phyloP scores from a whole-genome alignment of 2,329 filamentous ascomycete genomes.

The Penicillium sp. region DNA sequence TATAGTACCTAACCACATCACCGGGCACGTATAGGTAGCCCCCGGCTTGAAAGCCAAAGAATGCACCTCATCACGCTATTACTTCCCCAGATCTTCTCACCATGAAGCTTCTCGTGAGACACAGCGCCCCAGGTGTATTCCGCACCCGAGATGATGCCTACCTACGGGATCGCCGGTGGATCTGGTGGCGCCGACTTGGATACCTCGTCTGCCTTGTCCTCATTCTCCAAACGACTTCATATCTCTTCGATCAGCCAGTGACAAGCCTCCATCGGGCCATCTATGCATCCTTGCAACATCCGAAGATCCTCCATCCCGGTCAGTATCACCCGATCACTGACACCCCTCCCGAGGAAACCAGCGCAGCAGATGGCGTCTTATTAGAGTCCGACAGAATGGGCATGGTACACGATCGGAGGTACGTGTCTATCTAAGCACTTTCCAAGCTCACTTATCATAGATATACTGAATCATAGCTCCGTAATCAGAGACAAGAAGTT shows the following conservation, averaged over 20 bases:
- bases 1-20: too few species aligned
- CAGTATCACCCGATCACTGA: constrained; percentile 14
- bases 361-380: not conserved
- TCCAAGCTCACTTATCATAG: not conserved
- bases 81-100: not conserved
- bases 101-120: constrained; percentile 1
- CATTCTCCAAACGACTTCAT: constrained; percentile 9
- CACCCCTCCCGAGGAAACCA: not conserved
- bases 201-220: constrained; percentile 11
- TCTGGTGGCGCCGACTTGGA: constrained; percentile 14
- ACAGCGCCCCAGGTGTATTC: constrained; percentile 4
- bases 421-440: not conserved
- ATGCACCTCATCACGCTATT: not conserved
- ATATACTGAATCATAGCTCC: not conserved
- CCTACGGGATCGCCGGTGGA: constrained; percentile 4
- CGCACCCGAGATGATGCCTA: not conserved
- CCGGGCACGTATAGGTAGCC: too few species aligned
- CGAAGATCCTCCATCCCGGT: constrained; percentile 17
- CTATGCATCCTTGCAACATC: not conserved
- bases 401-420: constrained; percentile 17
- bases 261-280: constrained; percentile 1
- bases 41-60: not conserved
- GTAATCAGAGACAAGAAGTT: constrained; percentile 14
- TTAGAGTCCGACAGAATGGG: constrained; percentile 14
- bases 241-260: constrained; percentile 8